Evolutionary conservation across 495 filamentous ascomycete genomes (phyloP).

Genomic region (Haplographium delicatum): DNA sequence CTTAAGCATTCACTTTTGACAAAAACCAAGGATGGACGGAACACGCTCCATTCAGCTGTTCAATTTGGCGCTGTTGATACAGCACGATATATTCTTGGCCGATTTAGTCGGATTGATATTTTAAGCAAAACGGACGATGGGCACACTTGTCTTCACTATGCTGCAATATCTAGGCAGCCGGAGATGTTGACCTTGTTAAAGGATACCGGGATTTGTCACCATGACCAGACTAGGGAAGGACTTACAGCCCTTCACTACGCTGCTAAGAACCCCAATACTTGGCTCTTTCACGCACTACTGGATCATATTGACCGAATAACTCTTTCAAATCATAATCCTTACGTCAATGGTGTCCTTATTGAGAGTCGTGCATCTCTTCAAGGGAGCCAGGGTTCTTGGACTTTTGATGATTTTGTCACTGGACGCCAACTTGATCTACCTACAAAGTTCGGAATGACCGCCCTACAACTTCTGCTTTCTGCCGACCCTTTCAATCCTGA

Average conservation of each 20-base stretch:
- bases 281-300: not conserved
- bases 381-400: not conserved
- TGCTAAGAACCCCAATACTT: not conserved
- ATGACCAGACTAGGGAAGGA: not conserved
- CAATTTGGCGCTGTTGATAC: not conserved
- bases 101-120: not conserved
- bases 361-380: not conserved
- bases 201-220: not conserved
- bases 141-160: not conserved
- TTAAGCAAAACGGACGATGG: not conserved
- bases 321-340: not conserved
- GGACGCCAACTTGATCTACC: not conserved
- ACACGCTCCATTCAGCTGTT: not conserved
- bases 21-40: not conserved
- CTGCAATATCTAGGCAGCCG: not conserved
- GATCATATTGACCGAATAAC: not conserved
- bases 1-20: not conserved
- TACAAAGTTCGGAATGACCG: not conserved
- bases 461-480: not conserved
- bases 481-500: not conserved
- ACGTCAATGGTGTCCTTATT: not conserved
- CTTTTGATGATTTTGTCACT: not conserved
- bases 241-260: not conserved
- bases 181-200: not conserved
- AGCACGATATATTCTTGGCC: not conserved